Conservation (phyloP, 306 rosid species). For the Adenanthera pavonina region DNA sequence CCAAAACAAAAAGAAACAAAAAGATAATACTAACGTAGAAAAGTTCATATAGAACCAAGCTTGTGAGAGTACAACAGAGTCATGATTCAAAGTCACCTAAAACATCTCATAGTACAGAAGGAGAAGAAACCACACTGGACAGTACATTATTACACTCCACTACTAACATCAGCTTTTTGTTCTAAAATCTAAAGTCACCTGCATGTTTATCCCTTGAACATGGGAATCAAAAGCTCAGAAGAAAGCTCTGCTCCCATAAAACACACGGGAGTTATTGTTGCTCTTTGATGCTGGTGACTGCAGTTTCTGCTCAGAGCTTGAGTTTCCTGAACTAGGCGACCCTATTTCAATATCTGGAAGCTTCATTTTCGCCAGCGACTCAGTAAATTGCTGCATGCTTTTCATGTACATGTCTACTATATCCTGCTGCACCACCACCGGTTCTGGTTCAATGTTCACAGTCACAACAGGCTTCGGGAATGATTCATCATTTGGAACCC, state of each 20-base stretch:
- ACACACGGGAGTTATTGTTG: slow-evolving; percentile 14
- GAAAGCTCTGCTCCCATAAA: slow-evolving; percentile 17
- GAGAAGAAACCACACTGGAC: slow-evolving; percentile 67
- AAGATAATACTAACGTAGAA: neutral
- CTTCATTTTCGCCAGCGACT: neutral
- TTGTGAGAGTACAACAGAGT: slow-evolving; percentile 32
- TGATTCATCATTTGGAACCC: neutral
- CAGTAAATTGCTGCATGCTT: slow-evolving; percentile 13
- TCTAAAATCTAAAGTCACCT: slow-evolving; percentile 70
- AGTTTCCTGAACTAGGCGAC: neutral
- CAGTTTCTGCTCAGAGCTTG: neutral
- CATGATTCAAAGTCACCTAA: slow-evolving; percentile 51
- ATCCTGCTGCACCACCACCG: slow-evolving; percentile 4
- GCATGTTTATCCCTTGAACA: slow-evolving; percentile 48
- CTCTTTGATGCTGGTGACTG: neutral
- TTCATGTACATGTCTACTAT: slow-evolving; percentile 14
- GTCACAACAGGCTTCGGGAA: neutral
- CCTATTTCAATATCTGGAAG: neutral
- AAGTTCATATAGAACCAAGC: slow-evolving; percentile 43
- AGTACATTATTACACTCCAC: slow-evolving; percentile 72
- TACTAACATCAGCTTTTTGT: slow-evolving; percentile 56
- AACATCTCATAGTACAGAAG: slow-evolving; percentile 63
- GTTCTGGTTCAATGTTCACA: slow-evolving; percentile 10
- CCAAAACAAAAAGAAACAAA: neutral
- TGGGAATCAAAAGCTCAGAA: slow-evolving; percentile 33